Base-by-base conservation (phyloP, 129 eudicot species). In the Sambucus nigra region DNA sequence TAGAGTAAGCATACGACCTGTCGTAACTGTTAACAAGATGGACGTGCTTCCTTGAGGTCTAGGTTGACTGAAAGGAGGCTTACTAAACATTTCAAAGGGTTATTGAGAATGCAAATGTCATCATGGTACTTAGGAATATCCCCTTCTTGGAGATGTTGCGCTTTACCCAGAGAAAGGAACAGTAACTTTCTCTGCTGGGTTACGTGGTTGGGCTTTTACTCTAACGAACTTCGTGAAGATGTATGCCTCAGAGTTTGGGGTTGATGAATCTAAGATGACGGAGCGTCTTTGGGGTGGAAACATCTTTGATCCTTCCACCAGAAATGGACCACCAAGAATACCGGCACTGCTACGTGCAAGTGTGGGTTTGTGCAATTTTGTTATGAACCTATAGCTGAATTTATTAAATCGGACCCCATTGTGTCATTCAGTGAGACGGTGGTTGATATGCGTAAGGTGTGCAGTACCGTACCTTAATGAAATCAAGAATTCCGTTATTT, bases 391-490 rank as follows among this genome's bases (percentile, higher is more conserved):
- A 83, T 83, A n/a, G n/a, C n/a, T n/a, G n/a, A n/a, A n/a, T n/a
- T n/a, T n/a, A n/a, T n/a, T 63, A 80, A 88, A 58, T 66, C 80
- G 73, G 80, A 84, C 44, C 94, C 89, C 0, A 86, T 84, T 5
- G 94, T 84, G 18, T 80, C 94, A 7, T 84, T 84, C 94, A 89
- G 94, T 47, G 94, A 80, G 66, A 84, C 94, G 95, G 95, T 86
- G 39, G 92, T 81, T 23, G 92, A 81, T 49, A 86, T 86, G 95
- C 81, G 95, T 58, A 86, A 86, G 81, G 95, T 87, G 95, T 85
- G 0, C 95, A 85, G 29, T 85, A 85, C n/a, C n/a, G n/a, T n/a
- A n/a, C 60, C 62, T 85, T 57, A 85, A 85, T 14, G 95, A 85
- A 85, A 85, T 85, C 38, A 81, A 24, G 95, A 92, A 10, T n/a